Evolutionary conservation across 1,139 yeast species (phyloP), one percentile per base, ranked within the genome.

Genomic region (Hyphopichia pseudoburtonii): DNA sequence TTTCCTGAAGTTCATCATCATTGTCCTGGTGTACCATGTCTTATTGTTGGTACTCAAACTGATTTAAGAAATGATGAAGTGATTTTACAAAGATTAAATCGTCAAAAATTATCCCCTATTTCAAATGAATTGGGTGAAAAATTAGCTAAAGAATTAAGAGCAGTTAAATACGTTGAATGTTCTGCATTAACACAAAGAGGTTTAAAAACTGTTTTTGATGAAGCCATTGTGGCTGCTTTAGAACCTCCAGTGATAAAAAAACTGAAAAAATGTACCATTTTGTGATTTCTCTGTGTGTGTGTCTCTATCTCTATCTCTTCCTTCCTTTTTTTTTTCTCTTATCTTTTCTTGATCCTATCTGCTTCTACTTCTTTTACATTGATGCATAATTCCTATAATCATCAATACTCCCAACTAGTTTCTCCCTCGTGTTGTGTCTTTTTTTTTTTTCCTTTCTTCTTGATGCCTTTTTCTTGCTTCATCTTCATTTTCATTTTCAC

Each of bases 141-240:
- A 60, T 76, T 92, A 50, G 97, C 98, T 32, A 85, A 86, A 63
- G 97, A 90, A 52, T 78, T 90, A 48, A 83, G 94, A 46, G 97
- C 97, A 11, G 96, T 92, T 38, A 90, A 90, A 64, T 92, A 92
- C 62, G 96, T 89, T 34, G 97, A 90, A 66, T 90, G 97, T 66
- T 88, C 97, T 12, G 97, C 97, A n/a, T 76, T 92, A 57, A 90
- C 97, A 38, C 97, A 90, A 69, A 82, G 90, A 61, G 97, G 97
- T 11, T 78, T 90, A 61, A 90, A 90, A 68, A 89, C 94, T 47
- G 96, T 90, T 24, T 90, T 90, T 64, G 97, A 90, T 60, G 97
- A 90, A 64, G 97, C 97, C 28, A 92, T 92, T 44, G 97, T 92
- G 37, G 96, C 96, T 44, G 96, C 96, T 37, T 74, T 88, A 48